Evolutionary conservation across 805 yeast genomes (phyloP).

Genomic region (Saccharomyces kudriavzevii): DNA sequence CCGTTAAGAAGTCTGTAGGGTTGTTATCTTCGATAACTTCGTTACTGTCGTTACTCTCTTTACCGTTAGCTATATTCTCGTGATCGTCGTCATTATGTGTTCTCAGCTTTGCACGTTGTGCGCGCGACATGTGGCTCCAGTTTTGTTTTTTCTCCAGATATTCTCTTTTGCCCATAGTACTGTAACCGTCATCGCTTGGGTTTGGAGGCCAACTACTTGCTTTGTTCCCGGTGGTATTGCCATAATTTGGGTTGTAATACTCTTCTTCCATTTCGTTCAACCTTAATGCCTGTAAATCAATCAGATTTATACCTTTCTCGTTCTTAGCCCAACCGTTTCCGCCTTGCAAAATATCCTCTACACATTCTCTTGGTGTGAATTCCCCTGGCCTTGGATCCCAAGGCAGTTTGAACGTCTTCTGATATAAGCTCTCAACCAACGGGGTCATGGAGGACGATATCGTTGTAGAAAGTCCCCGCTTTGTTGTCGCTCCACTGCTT

Average conservation of each 20-base stretch:
- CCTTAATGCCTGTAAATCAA: slow-evolving; percentile 27
- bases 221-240: background rate
- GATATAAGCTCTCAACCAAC: slow-evolving; percentile 41
- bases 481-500: slow-evolving; percentile 4
- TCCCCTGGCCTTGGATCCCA: slow-evolving; percentile 56
- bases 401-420: slow-evolving; percentile 46
- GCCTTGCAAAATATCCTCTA: slow-evolving; percentile 66
- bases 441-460: slow-evolving; percentile 38
- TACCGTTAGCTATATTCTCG: background rate
- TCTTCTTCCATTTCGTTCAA: slow-evolving; percentile 22
- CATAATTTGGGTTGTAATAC: slow-evolving; percentile 6
- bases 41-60: background rate
- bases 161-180: slow-evolving; percentile 23
- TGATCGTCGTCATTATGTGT: slow-evolving; percentile 4
- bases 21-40: background rate
- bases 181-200: slow-evolving; percentile 9
- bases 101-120: slow-evolving; percentile 7
- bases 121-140: slow-evolving; percentile 10
- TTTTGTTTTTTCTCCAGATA: slow-evolving; percentile 21
- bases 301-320: slow-evolving; percentile 29
- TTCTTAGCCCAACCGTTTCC: slow-evolving; percentile 58
- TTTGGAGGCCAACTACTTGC: slow-evolving; percentile 1
- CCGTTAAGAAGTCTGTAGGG: slow-evolving; percentile 6
- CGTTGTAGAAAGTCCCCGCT: slow-evolving; percentile 17
- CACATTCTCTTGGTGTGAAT: slow-evolving; percentile 59